phyloP scores from a whole-genome alignment of 1,284 basidiomycete genomes.

The Ganoderma lingzhi region DNA sequence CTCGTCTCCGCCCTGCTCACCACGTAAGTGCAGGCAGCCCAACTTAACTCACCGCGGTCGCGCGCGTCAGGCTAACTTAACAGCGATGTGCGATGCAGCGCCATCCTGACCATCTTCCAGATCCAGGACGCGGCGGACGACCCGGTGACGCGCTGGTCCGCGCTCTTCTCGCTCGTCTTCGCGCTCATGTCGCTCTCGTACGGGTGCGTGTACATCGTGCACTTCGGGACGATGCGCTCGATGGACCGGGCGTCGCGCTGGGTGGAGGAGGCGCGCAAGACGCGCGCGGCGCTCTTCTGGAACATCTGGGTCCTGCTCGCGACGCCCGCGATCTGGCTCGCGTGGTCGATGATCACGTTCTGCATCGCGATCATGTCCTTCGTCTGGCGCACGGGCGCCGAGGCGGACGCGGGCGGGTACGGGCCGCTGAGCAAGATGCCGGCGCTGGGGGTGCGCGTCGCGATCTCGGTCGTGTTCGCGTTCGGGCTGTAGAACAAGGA shows the following conservation, averaged over 20 bases:
- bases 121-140: slow-evolving; percentile 64
- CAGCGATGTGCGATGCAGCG: slow-evolving; percentile 48
- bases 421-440: slow-evolving; percentile 39
- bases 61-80: no score
- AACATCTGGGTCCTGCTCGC: slow-evolving; percentile 83
- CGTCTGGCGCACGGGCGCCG: slow-evolving; percentile 74
- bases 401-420: slow-evolving; percentile 48
- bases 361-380: slow-evolving; percentile 72
- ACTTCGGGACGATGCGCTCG: slow-evolving; percentile 80
- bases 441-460: slow-evolving; percentile 62
- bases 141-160: slow-evolving; percentile 71
- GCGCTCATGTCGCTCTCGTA: slow-evolving; percentile 78
- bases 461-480: slow-evolving; percentile 61
- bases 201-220: slow-evolving; percentile 80
- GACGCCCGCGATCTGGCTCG: slow-evolving; percentile 78
- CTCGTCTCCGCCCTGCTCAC: slow-evolving; percentile 75
- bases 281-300: slow-evolving; percentile 74
- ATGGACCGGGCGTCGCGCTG: slow-evolving; percentile 80
- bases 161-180: slow-evolving; percentile 71
- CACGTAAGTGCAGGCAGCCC: slow-evolving; percentile 56
- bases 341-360: slow-evolving; percentile 81
- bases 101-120: slow-evolving; percentile 80
- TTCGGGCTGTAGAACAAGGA: slow-evolving; percentile 63
- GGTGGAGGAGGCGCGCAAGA: slow-evolving; percentile 80
- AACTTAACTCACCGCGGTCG: no score